Percentiles rank a stretch among this genome's conserved stretches.
Evolutionary conservation across 2,329 filamentous ascomycete genomes (phyloP).

Genomic region (Aspergillus brasiliensis): DNA sequence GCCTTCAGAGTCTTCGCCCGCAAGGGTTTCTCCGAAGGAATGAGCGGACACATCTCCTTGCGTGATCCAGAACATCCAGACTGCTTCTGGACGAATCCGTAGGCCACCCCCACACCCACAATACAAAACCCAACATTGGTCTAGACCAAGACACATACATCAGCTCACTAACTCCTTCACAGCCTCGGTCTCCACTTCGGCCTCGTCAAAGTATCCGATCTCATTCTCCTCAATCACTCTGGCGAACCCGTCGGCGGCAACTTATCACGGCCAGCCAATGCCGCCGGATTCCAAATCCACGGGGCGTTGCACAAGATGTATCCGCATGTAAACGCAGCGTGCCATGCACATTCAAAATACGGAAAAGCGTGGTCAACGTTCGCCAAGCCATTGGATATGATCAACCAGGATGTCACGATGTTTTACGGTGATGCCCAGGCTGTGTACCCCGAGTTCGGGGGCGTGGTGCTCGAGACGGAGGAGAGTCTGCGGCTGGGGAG

Average conservation of each 20-base stretch:
- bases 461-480: constrained; percentile 56
- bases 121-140: no score
- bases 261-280: constrained; percentile 42
- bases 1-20: constrained; percentile 36
- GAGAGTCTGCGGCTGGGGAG: constrained; percentile 67
- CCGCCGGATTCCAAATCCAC: constrained; percentile 52
- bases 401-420: constrained; percentile 58
- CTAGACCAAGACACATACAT: no score
- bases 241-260: constrained; percentile 45
- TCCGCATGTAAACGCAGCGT: constrained; percentile 53
- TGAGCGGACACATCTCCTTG: constrained; percentile 48
- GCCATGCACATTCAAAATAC: constrained; percentile 49
- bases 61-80: constrained; percentile 38
- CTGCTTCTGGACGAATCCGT: constrained; percentile 45
- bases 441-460: constrained; percentile 18
- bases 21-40: constrained; percentile 21
- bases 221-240: constrained; percentile 49
- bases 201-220: constrained; percentile 37
- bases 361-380: constrained; percentile 49
- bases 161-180: background rate
- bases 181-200: constrained; percentile 10
- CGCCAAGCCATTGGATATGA: constrained; percentile 45
- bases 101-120: background rate
- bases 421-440: constrained; percentile 55
- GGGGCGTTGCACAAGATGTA: constrained; percentile 55